These are phyloP conservation scores for Cutaneotrichosporon sp. DNA, from an alignment of 1,284 basidiomycete species.

Conservation along the genomic window DNA sequence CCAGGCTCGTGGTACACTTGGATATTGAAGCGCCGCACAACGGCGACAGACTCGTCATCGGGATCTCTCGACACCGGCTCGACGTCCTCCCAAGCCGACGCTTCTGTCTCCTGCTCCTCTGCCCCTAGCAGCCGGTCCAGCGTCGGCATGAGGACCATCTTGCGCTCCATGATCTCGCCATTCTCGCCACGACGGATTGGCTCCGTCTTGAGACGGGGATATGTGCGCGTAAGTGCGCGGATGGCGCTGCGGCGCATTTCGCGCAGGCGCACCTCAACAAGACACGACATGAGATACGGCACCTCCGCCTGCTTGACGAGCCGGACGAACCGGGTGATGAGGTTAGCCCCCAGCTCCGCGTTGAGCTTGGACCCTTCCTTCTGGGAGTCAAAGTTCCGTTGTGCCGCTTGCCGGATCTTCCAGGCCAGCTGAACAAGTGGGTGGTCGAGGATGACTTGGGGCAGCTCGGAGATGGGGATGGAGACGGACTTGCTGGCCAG, in stretches of 20 bases:
- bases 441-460: conserved; percentile 62
- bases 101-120: conserved; percentile 47
- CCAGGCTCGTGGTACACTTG: conserved; percentile 41
- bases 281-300: conserved; percentile 54
- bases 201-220: conserved; percentile 46
- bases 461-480: conserved; percentile 66
- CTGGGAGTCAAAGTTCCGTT: conserved; percentile 62
- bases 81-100: conserved; percentile 43
- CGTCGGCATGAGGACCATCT: conserved; percentile 32
- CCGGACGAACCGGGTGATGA: conserved; percentile 58
- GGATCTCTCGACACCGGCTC: conserved; percentile 24
- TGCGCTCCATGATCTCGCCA: conserved; percentile 35
- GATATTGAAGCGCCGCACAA: conserved; percentile 39
- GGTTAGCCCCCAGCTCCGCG: conserved; percentile 53
- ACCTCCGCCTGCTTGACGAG: conserved; percentile 44
- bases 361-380: conserved; percentile 53
- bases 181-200: conserved; percentile 33
- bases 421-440: conserved; percentile 77
- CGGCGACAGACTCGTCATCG: conserved; percentile 29
- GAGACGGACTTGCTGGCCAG: conserved; percentile 77
- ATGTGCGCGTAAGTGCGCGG: conserved; percentile 51
- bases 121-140: conserved; percentile 50
- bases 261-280: conserved; percentile 54
- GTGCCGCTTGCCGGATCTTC: conserved; percentile 72
- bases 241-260: conserved; percentile 54